These are phyloP conservation scores for Xylaria sp. DNA, from an alignment of 2,329 filamentous ascomycete species.

Conservation along the genomic window DNA sequence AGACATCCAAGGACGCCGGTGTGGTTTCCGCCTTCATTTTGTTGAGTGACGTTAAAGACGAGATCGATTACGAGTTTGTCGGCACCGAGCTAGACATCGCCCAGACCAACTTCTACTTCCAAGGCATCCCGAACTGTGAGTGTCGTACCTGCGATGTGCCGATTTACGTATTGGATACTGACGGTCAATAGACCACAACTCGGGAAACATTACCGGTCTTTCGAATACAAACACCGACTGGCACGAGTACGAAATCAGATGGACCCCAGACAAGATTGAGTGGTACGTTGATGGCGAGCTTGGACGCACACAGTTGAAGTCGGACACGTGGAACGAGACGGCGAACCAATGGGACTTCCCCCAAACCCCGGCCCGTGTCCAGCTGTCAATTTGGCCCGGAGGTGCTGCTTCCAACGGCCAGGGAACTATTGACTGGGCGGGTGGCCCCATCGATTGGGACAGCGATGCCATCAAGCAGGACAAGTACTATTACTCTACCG, in stretches of 20 bases:
- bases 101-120: constrained; percentile 97
- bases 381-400: constrained; percentile 96
- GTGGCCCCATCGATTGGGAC: constrained; percentile 89
- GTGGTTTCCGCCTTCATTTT: constrained; percentile 98
- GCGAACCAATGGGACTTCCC: constrained; percentile 86
- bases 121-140: constrained; percentile 91
- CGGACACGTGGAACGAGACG: constrained; percentile 87
- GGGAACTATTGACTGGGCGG: constrained; percentile 92
- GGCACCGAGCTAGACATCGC: constrained; percentile 80
- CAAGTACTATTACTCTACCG: constrained; percentile 88
- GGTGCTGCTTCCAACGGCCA: constrained; percentile 80
- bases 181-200: constrained; percentile 73
- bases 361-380: constrained; percentile 89
- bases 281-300: constrained; percentile 88
- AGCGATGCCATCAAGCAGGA: constrained; percentile 80
- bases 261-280: constrained; percentile 85
- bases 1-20: constrained; percentile 84
- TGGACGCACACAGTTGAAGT: constrained; percentile 78
- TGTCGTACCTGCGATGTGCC: neutral
- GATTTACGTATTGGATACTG: constrained; percentile 23
- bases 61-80: constrained; percentile 97
- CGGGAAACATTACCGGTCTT: constrained; percentile 71
- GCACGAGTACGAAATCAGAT: constrained; percentile 93
- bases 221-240: constrained; percentile 79
- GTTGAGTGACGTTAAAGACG: constrained; percentile 94